Evolutionary conservation across 2,329 filamentous ascomycete species (phyloP), one percentile per base, ranked within the genome.

Genomic region (Pezicula carpinea): DNA sequence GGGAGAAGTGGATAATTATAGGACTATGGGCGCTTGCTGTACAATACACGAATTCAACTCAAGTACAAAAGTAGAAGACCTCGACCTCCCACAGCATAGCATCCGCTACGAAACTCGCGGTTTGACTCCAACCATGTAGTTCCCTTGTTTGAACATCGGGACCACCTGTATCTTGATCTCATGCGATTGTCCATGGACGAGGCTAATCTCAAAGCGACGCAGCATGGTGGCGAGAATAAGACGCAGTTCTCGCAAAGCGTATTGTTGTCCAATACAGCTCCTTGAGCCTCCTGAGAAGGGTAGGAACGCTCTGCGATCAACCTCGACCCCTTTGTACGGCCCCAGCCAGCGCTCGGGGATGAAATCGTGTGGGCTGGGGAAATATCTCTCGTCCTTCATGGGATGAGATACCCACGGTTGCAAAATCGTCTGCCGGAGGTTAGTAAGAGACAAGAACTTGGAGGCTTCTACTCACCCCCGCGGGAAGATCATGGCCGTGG

Each of bases 251-350:
- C 59, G 44, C 44, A 58, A 39, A 1, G 57, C 64, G 10, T 63
- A 57, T 31, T 58, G 58, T 42, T 64, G 61, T 2, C 64, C 63
- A 36, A 63, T 59, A 44, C 64, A 66, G 33, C 47, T 58, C 3
- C 61, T 58, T 3, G 56, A 56, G 2, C 62, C 62, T 11, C 48
- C 53, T 32, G 61, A 59, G 42, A 65, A 65, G 3, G 59, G 51
- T 26, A 49, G 10, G n/a, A 55, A 53, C 8, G 56, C 56, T 38
- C 55, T 57, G 4, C 44, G 46, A 15, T 57, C 53, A 5, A 43
- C 44, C 15, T 49, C 15, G 5, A 39, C 41, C 2, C 47, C 50
- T 39, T 55, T 51, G 26, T 52, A 54, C 11, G 11, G 11, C 2
- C 19, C 22, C 2, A 40, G 22, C 38, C 38, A 40, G 23, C 38